Evolutionary conservation across 1,284 basidiomycete genomes (phyloP), one percentile per base, ranked within the genome.

Genomic region (Grifola frondosa): DNA sequence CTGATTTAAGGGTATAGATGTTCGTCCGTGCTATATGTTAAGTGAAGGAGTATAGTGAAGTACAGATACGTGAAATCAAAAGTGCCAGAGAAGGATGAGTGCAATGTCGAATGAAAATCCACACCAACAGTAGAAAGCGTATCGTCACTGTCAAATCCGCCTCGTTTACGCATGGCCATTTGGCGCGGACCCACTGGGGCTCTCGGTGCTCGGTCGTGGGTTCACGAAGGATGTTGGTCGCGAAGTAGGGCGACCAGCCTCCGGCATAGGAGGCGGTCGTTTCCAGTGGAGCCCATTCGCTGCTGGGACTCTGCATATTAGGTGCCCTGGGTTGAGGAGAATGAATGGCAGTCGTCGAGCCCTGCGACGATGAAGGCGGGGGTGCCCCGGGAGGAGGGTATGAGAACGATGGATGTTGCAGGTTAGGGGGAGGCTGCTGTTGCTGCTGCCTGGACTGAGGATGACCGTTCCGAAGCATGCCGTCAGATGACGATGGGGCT

Each of bases 211-310:
- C 19, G 67, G 58, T 55, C 77, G 69, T 37, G 67, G 57, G 40
- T 73, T 74, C 40, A 73, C 65, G 53, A 74, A 82, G 23, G 84
- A 84, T 28, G 71, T 65, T 17, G 84, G 80, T 38, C 83, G 71
- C 44, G 73, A 66, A 10, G 76, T 62, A 28, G 71, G 63, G 42
- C 69, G 65, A 48, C 66, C 68, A 29, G 69, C 65, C 35, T 58
- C 58, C 46, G 52, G 55, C 41, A 60, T 52, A 39, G 68, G 70
- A 37, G 62, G 64, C 24, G 75, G 63, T 31, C 75, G 73, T 30
- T 41, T 75, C 73, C 23, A 69, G 60, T 30, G 63, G 56, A 24
- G 63, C 52, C 78, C 80, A 83, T 22, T 83, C 78, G 29, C 71
- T 69, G 44, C 70, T 65, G 61, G 72, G 53, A 57, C 69, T 47